Evolutionary conservation across 306 rosid genomes (phyloP).

Genomic region (Cyclanthera cordifolia): DNA sequence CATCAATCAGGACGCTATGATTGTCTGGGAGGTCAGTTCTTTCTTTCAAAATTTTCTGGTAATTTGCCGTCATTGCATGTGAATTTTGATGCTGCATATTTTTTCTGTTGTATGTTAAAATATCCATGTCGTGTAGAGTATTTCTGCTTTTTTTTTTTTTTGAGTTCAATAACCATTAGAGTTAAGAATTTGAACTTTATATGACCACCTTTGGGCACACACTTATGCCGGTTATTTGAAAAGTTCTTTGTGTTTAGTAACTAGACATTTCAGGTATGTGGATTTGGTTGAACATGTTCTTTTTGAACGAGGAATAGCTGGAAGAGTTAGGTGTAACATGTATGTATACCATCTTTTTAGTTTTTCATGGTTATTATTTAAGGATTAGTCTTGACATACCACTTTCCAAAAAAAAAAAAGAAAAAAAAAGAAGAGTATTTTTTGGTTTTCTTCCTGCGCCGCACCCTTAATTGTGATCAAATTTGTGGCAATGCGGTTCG

Average conservation of each 20-base stretch:
- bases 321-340: not conserved
- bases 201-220: no score
- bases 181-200: no score
- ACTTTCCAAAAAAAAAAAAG: not conserved
- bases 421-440: not conserved
- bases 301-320: no score
- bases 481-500: not conserved
- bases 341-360: not conserved
- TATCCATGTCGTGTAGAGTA: not conserved
- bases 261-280: not conserved
- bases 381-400: not conserved
- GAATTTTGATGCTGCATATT: not conserved
- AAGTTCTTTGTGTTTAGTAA: no score
- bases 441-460: not conserved
- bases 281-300: not conserved
- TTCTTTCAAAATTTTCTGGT: conserved; percentile 1
- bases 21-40: conserved; percentile 74
- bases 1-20: conserved; percentile 76
- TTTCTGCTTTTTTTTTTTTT: not conserved
- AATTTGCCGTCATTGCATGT: conserved; percentile 3
- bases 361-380: not conserved
- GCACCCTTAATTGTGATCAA: not conserved
- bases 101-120: not conserved
- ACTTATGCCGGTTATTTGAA: no score
- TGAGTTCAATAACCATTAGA: no score